A percentile compares a stretch with the other conserved stretches of the same genome.
These are phyloP conservation scores for Pseudogymnoascus sp. DNA, from an alignment of 2,329 filamentous ascomycete genomes.

Conservation along the genomic window DNA sequence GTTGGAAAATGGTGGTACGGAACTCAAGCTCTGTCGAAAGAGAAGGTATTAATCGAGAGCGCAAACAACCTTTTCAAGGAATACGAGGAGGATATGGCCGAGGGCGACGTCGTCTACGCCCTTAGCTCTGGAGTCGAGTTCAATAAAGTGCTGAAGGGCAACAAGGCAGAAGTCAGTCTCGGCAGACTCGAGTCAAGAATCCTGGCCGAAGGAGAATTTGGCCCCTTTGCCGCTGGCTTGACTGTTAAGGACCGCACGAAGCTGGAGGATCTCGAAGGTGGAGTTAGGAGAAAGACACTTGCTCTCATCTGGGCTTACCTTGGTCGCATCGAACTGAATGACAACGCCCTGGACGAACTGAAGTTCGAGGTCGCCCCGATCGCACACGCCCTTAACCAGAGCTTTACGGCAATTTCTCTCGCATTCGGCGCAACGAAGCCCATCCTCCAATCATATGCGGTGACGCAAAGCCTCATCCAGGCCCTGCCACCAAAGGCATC, in stretches of 20 bases:
- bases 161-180: conserved; percentile 71
- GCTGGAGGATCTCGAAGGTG: conserved; percentile 73
- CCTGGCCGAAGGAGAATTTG: conserved; percentile 49
- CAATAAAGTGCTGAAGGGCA: conserved; percentile 63
- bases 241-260: conserved; percentile 65
- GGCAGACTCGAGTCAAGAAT: conserved; percentile 78
- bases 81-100: conserved; percentile 76
- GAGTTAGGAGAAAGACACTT: conserved; percentile 74
- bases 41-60: conserved; percentile 85
- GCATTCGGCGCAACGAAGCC: conserved; percentile 79
- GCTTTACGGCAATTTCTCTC: conserved; percentile 78
- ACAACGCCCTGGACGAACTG: conserved; percentile 66
- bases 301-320: conserved; percentile 93
- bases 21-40: conserved; percentile 84
- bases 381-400: conserved; percentile 75
- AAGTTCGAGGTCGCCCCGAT: conserved; percentile 88
- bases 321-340: conserved; percentile 76
- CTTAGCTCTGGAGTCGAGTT: conserved; percentile 84
- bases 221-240: conserved; percentile 49
- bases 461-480: conserved; percentile 83
- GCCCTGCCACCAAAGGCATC: conserved; percentile 76
- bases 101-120: conserved; percentile 69
- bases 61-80: conserved; percentile 92
- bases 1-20: conserved; percentile 99
- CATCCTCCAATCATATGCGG: conserved; percentile 71